Evolutionary conservation across 495 filamentous ascomycete species (phyloP), one percentile per base, ranked within the genome.

Genomic region (Podospora pseudoanserina): DNA sequence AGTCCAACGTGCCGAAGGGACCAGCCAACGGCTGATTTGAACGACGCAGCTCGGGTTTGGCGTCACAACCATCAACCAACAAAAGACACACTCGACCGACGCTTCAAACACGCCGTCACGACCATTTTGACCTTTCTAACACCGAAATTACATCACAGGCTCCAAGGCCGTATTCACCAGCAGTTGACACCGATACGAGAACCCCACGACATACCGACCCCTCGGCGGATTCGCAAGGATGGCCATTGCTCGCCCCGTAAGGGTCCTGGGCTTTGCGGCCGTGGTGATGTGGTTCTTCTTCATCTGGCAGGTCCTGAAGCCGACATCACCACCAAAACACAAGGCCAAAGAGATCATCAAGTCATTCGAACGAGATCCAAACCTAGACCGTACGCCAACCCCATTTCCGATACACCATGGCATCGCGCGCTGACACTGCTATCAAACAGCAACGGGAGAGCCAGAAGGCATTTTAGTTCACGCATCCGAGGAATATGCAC

Each of bases 201-300:
- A 49, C 13, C 23, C 59, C 30, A 20, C 30, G 59, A 26, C 9
- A 28, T 61, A 27, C 18, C 23, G 59, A 27, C 19, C 16, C 26
- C 23, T 34, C 19, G 59, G 26, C 39, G 39, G 39, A 61, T 28
- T 26, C 28, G 15, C 39, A 44, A 67, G 63, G 55, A 96, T 96
- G 92, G 91, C 90, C 74, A 83, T 96, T 76, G 89, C 92, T 74
- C 89, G 87, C 83, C 90, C 91, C 30, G 89, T 95, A 75, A 89
- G 93, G 76, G 87, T 91, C 72, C 83, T 97, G 75, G 90, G 83
- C 71, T 85, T 90, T 71, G 82, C 88, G 64, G 89, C 89, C 70
- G 81, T 90, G 68, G 74, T 90, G 56, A 79, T 96, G 60, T 88
- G 90, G 81, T 79, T 90, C 60, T 93, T 91, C 74, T 86, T 95